phyloP scores from a whole-genome alignment of 192 early-diverging fungal species.

The Umbelopsis sp. region DNA sequence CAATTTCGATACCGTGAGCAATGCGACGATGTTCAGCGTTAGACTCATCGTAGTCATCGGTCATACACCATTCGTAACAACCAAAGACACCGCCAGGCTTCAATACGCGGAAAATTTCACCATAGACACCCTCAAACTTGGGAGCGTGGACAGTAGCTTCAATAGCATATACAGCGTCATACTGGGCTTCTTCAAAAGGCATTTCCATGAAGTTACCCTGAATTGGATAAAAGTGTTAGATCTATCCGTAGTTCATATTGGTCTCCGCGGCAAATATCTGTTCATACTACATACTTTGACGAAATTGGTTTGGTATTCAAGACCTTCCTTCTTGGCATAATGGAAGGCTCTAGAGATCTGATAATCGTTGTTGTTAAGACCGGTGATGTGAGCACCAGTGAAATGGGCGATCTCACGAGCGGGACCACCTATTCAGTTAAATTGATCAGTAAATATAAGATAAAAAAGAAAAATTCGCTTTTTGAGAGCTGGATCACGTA shows the following conservation, averaged over 20 bases:
- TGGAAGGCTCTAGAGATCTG: conserved; percentile 80
- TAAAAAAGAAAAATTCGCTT: not conserved
- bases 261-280: not conserved
- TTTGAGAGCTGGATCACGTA: conserved; percentile 35
- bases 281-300: conserved; percentile 45
- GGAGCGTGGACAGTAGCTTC: conserved; percentile 95
- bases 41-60: conserved; percentile 81
- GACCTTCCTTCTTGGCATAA: conserved; percentile 70
- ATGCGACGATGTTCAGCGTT: conserved; percentile 75
- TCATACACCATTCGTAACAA: conserved; percentile 95
- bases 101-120: conserved; percentile 86
- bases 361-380: conserved; percentile 97
- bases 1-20: conserved; percentile 83
- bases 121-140: conserved; percentile 81
- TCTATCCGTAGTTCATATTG: not conserved
- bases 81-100: conserved; percentile 94
- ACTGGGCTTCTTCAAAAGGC: conserved; percentile 77
- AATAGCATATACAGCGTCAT: conserved; percentile 94
- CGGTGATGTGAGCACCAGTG: conserved; percentile 85
- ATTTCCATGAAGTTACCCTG: conserved; percentile 90
- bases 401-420: conserved; percentile 91
- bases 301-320: conserved; percentile 54
- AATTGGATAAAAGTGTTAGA: not conserved
- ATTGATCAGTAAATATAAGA: not conserved
- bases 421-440: conserved; percentile 68